phyloP scores from a whole-genome alignment of 2,329 filamentous ascomycete genomes.

The Phialophora expanda region DNA sequence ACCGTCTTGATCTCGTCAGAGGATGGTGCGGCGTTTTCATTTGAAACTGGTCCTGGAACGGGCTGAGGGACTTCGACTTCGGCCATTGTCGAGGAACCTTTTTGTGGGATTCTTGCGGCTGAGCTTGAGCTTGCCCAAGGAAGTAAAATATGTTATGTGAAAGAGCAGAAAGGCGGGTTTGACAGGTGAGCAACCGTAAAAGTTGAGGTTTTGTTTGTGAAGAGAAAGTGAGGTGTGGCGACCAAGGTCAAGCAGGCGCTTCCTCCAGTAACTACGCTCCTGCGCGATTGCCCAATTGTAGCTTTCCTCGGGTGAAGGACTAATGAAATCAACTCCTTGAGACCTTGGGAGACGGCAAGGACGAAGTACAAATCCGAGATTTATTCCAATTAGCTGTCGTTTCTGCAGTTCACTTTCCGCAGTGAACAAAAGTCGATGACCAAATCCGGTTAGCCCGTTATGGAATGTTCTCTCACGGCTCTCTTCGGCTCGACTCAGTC shows the following conservation, averaged over 20 bases:
- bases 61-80: constrained; percentile 39
- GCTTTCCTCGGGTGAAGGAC: neutral
- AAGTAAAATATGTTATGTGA: neutral
- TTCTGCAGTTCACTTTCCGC: neutral
- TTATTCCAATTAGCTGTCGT: neutral
- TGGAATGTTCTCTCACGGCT: neutral
- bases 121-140: neutral
- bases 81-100: constrained; percentile 34
- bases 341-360: neutral
- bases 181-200: neutral
- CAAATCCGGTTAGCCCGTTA: neutral
- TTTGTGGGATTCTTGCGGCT: neutral
- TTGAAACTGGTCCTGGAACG: constrained; percentile 36
- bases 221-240: neutral
- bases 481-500: neutral
- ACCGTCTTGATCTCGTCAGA: constrained; percentile 77
- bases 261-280: neutral
- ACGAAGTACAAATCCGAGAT: neutral
- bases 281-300: neutral
- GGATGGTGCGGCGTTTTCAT: constrained; percentile 60
- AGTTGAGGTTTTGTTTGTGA: neutral
- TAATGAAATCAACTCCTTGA: neutral
- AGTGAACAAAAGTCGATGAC: neutral
- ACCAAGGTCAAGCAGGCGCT: neutral
- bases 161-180: neutral